Percentiles rank a stretch among this genome's conserved stretches.
Evolutionary conservation across 805 yeast species (phyloP).

Genomic region (Zygosaccharomyces lentus): DNA sequence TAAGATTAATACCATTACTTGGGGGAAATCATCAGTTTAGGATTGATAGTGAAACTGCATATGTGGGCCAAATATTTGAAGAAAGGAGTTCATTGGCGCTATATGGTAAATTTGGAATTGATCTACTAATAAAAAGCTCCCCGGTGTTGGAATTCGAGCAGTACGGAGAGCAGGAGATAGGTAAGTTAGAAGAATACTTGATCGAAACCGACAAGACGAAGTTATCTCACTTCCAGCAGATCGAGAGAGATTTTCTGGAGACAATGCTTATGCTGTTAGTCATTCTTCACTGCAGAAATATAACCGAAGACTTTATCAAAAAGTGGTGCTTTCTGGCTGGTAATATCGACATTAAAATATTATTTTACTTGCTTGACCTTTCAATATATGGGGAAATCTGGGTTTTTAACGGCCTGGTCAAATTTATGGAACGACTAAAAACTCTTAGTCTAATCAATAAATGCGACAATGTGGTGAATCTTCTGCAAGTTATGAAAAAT

Average conservation of each 20-base stretch:
- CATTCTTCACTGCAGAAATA: slow-evolving; percentile 23
- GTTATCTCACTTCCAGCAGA: slow-evolving; percentile 14
- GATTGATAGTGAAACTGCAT: slow-evolving; percentile 25
- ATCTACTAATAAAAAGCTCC: slow-evolving; percentile 18
- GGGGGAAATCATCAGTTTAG: slow-evolving; percentile 19
- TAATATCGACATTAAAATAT: slow-evolving; percentile 26
- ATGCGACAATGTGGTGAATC: slow-evolving; percentile 10
- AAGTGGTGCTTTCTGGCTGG: slow-evolving; percentile 20
- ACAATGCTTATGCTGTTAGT: slow-evolving; percentile 23
- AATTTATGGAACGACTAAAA: slow-evolving; percentile 22
- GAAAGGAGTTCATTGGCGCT: slow-evolving; percentile 18
- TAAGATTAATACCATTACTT: slow-evolving; percentile 23
- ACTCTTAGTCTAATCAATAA: slow-evolving; percentile 27
- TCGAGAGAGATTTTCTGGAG: slow-evolving; percentile 22
- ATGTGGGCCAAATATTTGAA: slow-evolving; percentile 19
- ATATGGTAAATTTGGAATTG: slow-evolving; percentile 20
- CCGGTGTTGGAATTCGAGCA: slow-evolving; percentile 22
- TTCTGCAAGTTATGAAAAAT: slow-evolving; percentile 10
- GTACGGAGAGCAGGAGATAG: slow-evolving; percentile 22
- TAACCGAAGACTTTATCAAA: slow-evolving; percentile 17
- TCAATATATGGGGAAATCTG: slow-evolving; percentile 30
- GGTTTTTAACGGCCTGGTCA: slow-evolving; percentile 28
- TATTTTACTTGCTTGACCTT: slow-evolving; percentile 27
- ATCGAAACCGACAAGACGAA: neutral
- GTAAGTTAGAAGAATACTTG: slow-evolving; percentile 19